Conservation (phyloP, 441 rosid species). For the Adansonia madagascariensis region DNA sequence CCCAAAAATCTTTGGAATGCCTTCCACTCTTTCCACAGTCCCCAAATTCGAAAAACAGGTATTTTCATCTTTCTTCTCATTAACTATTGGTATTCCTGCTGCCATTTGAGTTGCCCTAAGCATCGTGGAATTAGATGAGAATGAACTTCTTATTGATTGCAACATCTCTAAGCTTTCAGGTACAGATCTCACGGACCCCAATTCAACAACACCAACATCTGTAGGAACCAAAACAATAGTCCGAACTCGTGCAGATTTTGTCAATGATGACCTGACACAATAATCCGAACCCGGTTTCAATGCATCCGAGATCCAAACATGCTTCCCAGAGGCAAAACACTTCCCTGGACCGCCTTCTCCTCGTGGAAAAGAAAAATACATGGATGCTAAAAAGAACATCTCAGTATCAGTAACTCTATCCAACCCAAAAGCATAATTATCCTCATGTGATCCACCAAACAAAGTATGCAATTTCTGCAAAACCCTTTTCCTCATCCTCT, state of each 20-base stretch:
- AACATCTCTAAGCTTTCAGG: conserved; percentile 63
- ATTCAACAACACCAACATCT: too few relatives aligned
- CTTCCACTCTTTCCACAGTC: conserved; percentile 48
- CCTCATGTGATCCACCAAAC: conserved; percentile 88
- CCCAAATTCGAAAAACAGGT: conserved; percentile 40
- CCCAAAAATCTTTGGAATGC: conserved; percentile 66
- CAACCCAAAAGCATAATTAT: conserved; percentile 69
- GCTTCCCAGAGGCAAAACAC: conserved; percentile 62
- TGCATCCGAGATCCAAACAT: conserved; percentile 67
- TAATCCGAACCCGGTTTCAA: conserved; percentile 56
- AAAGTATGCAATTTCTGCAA: conserved; percentile 73
- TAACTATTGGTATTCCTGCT: conserved; percentile 33
- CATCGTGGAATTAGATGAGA: conserved; percentile 47
- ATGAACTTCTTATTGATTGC: conserved; percentile 52
- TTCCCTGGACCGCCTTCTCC: too few relatives aligned
- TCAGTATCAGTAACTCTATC: conserved; percentile 85
- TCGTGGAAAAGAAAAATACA: too few relatives aligned
- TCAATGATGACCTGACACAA: conserved; percentile 78
- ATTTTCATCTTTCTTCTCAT: conserved; percentile 59
- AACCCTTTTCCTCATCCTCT: conserved; percentile 81
- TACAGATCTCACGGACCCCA: conserved; percentile 51
- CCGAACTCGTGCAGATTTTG: conserved; percentile 72
- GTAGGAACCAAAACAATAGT: conserved; percentile 71
- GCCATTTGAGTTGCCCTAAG: conserved; percentile 40
- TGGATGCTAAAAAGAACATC: too few relatives aligned